Evolutionary conservation across 306 rosid species (phyloP).

Genomic region (Ammopiptanthus mongolicus): DNA sequence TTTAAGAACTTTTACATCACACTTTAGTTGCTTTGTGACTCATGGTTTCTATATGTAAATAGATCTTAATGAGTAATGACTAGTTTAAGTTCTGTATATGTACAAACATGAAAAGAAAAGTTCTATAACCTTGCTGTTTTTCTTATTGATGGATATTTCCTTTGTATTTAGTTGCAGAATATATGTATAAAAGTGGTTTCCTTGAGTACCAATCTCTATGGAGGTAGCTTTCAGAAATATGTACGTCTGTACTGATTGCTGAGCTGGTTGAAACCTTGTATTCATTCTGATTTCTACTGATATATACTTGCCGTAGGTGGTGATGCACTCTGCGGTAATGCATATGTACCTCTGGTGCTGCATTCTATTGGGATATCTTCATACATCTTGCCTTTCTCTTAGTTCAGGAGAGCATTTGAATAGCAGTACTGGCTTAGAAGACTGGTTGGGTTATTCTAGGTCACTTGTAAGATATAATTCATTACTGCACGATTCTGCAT

Average conservation of each 20-base stretch:
- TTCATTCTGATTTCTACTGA: constrained; percentile 28
- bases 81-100: neutral
- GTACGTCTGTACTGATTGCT: neutral
- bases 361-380: constrained; percentile 58
- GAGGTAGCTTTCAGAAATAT: constrained; percentile 28
- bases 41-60: neutral
- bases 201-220: neutral
- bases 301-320: constrained; percentile 35
- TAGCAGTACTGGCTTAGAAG: constrained; percentile 25
- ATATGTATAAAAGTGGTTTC: constrained; percentile 24
- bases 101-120: neutral
- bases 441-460: constrained; percentile 35
- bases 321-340: constrained; percentile 57
- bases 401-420: constrained; percentile 39
- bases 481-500: constrained; percentile 20
- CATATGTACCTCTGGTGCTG: constrained; percentile 50
- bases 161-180: constrained; percentile 35
- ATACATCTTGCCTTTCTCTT: constrained; percentile 40
- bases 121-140: neutral
- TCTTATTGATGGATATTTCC: neutral
- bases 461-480: constrained; percentile 34
- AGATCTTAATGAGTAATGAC: neutral
- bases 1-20: constrained; percentile 13
- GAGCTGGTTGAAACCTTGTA: constrained; percentile 27
- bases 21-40: neutral